phyloP scores from a whole-genome alignment of 73 alveolate species.

The Tetrahymena thermophila region DNA sequence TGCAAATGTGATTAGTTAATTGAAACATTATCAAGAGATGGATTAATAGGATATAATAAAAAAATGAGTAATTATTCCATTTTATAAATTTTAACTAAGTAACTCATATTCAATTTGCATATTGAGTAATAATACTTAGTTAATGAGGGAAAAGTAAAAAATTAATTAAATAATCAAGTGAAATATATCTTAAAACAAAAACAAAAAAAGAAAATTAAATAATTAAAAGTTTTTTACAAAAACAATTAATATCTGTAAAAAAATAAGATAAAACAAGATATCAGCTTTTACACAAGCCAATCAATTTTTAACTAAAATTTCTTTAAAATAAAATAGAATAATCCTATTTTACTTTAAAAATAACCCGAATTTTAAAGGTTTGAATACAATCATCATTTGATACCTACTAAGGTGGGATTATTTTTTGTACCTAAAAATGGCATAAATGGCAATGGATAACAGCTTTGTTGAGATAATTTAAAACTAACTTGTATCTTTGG shows the following conservation, averaged over 20 bases:
- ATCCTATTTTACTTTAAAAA: background rate
- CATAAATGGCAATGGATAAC: background rate
- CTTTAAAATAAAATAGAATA: background rate
- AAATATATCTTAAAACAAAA: background rate
- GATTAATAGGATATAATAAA: background rate
- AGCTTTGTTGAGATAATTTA: background rate
- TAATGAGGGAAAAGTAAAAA: background rate
- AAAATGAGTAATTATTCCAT: too few relatives aligned
- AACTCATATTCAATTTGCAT: background rate
- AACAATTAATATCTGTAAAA: background rate
- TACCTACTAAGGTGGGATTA: background rate
- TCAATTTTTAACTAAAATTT: too few relatives aligned
- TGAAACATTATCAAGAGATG: background rate
- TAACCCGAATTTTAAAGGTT: too few relatives aligned
- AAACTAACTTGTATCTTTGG: background rate
- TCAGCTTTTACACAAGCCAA: background rate
- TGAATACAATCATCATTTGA: background rate
- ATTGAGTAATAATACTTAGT: background rate
- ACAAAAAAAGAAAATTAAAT: background rate
- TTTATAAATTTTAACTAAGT: background rate
- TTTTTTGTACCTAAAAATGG: background rate
- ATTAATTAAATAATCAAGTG: background rate
- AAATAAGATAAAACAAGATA: background rate
- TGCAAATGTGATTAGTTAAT: background rate
- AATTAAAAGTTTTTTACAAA: background rate